Base-by-base conservation (phyloP, 495 filamentous ascomycete genomes). In the Lichenothelia convexa region DNA sequence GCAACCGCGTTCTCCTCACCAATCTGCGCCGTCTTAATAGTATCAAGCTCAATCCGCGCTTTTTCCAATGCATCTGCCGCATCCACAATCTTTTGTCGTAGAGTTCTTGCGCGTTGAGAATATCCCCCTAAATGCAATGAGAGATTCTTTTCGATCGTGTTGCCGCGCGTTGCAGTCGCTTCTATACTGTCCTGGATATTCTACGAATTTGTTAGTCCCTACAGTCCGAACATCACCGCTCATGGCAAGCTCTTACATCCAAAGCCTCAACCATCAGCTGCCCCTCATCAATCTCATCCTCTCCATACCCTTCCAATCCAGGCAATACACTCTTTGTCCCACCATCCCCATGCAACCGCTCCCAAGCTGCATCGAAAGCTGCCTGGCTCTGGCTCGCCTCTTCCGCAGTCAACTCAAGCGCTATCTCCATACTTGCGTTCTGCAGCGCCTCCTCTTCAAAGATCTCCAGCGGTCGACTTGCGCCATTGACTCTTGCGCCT, bases 101-200 rank as follows among this genome's bases (percentile, higher is more conserved):
- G 66, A 39, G 66, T 73, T 49, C 83, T 84, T 15, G 81, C 74
- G 20, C 89, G 81, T 43, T 81, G 73, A 53, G 84, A 77, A 56
- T 97, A 97, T 34, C 89, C 89, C 19, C 87, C 86, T 0, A 86
- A 72, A 44, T 87, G 74, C 32, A 91, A 57, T 5, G 68, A 67
- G n/a, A 97, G 70, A 60, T 93, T 94, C 63, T 93, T 93, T 55
- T 97, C 86, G 8, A 85, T 60, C 53, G 84, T 89, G 46, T 81
- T 83, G 32, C 76, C 80, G 35, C 72, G 68, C 40, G 83, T 73
- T 4, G 87, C 87, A 0, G 73, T 73, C 3, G 64, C 65, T 37
- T 75, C 64, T 32, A 92, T 70, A 6, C 67, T 62, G 21, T 78
- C 67, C 51, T 91, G 74, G 5, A 83, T 65, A 16, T 69, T 67